Evolutionary conservation across 164 flowering plant species (phyloP), one percentile per base, ranked within the genome.

Genomic region (Nelumbo lutea): DNA sequence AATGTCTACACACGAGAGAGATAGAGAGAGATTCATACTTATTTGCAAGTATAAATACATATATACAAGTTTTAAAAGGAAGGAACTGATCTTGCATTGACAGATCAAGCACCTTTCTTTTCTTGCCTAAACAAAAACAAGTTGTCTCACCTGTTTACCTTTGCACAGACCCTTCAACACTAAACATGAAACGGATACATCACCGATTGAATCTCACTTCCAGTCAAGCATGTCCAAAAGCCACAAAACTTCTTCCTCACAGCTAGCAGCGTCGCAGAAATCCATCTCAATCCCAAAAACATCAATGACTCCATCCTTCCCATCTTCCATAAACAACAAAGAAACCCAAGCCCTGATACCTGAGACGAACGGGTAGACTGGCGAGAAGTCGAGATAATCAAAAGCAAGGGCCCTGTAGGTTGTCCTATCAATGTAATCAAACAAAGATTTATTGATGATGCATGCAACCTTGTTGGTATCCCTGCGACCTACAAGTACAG

Each of bases 161-260:
- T 27, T 27, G 27, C 27, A 27, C 27, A 27, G 27, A 27, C 27
- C 27, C 27, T 27, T 27, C 27, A 27, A 27, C 27, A 27, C 27
- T 27, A 27, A 27, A 27, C 27, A 27, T 27, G 27, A 27, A 27
- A 27, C 27, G 27, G 27, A 27, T 27, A 27, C 27, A 27, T 27
- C 27, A 27, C 27, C 27, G 27, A 27, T 27, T 27, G 27, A 27
- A 27, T 0, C 27, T 27, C 27, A 27, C 27, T 78, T 72, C 97
- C 97, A 93, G 72, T 93, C 96, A 65, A 93, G 97, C 88, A 90
- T 85, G 80, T 91, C 97, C 10, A 93, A 72, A 46, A 93, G 83
- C 96, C 98, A 90, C 65, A 93, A 73, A 27, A 93, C 95, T 80
- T 89, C 93, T 0, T 83, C 86, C 78, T 88, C 85, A 4, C 88